phyloP scores from a whole-genome alignment of 75 land plant species.

The Isoetes taiwanensis region DNA sequence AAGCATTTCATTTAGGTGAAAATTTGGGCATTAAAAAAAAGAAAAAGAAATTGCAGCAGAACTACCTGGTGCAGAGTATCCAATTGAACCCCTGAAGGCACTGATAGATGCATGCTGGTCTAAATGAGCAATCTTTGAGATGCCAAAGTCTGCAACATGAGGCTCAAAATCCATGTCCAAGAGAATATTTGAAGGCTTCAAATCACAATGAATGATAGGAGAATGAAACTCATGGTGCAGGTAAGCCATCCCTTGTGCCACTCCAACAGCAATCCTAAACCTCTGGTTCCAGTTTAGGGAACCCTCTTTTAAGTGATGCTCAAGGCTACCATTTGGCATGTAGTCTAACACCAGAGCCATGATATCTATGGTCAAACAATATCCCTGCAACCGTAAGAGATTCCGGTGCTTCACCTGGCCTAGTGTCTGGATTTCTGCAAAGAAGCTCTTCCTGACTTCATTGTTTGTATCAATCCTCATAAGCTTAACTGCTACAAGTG shows the following conservation, averaged over 20 bases:
- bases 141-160: slow-evolving; percentile 8
- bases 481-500: slow-evolving; percentile 5
- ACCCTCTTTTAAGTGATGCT: background rate
- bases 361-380: background rate
- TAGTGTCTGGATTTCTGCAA: background rate
- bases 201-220: background rate
- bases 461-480: background rate
- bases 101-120: background rate
- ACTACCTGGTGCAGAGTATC: slow-evolving; percentile 1
- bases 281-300: background rate
- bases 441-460: slow-evolving; percentile 1
- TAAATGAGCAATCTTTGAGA: background rate
- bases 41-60: background rate
- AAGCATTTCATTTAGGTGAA: background rate
- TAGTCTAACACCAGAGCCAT: background rate
- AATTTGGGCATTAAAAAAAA: background rate
- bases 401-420: slow-evolving; percentile 2
- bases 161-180: background rate
- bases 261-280: background rate
- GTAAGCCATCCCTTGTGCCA: slow-evolving; percentile 5
- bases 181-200: slow-evolving; percentile 3
- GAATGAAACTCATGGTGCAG: slow-evolving; percentile 3
- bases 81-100: slow-evolving; percentile 7
- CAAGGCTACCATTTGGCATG: background rate
- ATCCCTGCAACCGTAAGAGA: background rate